Evolutionary conservation across 164 flowering plant species (phyloP), one percentile per base, ranked within the genome.

Genomic region (Nymphaea thermarum): DNA sequence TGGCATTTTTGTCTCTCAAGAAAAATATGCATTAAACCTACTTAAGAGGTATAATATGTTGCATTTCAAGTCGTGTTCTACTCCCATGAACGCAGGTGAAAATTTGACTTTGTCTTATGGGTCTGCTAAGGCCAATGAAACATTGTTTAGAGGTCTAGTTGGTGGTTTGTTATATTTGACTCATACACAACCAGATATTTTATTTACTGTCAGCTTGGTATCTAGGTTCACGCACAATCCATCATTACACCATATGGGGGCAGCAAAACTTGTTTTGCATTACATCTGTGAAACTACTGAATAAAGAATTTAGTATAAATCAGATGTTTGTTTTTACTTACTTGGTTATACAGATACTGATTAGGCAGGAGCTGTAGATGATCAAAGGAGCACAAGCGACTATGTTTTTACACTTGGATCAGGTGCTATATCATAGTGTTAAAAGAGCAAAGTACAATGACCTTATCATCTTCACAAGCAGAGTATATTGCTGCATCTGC

Each of bases 401-500:
- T n/a, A n/a, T n/a, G n/a, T n/a, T n/a, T n/a, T n/a, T n/a, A n/a
- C n/a, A n/a, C n/a, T n/a, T n/a, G n/a, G n/a, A n/a, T n/a, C n/a
- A n/a, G n/a, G n/a, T n/a, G n/a, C n/a, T n/a, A n/a, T n/a, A 16
- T 75, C 78, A 6, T 80, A 75, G 78, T 43, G 47, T 42, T 65
- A 17, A 71, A 71, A 62, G 75, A 76, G 51, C 73, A 79, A 69
- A 42, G 68, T 3, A 55, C 18, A 2, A 16, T 67, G 1, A 25
- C 60, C 7, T 62, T 62, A 25, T 75, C 77, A 16, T 47, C 72
- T 0, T 14, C 67, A 0, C 74, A 73, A 70, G 77, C 71, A 3
- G 71, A 73, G 43, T 70, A 70, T n/a, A 62, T 68, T n/a, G 73
- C 65, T 2, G 12, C 47, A 4, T 43, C 76, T 1, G 16, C 53